phyloP scores from a whole-genome alignment of 768 basidiomycete species.

The Tylopilus balloui region DNA sequence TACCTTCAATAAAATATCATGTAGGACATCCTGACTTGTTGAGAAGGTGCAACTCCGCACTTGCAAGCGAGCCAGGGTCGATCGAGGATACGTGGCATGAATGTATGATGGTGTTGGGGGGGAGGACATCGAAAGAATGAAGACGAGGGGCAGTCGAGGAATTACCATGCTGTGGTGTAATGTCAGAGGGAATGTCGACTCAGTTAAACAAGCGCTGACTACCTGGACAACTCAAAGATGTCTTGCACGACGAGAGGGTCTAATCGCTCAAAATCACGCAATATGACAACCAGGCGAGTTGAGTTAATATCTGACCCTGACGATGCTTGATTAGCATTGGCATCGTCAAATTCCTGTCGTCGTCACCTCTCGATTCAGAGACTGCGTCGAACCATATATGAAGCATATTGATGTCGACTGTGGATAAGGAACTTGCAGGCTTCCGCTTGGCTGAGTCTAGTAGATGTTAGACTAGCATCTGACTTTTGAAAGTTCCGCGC shows the following conservation, averaged over 20 bases:
- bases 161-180: slow-evolving; percentile 43
- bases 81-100: slow-evolving; percentile 54
- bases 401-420: slow-evolving; percentile 58
- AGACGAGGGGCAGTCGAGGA: slow-evolving; percentile 55
- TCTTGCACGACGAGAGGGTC: slow-evolving; percentile 62
- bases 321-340: not conserved
- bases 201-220: slow-evolving; percentile 1
- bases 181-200: not conserved
- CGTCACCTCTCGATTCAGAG: slow-evolving; percentile 37
- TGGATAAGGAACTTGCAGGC: slow-evolving; percentile 48
- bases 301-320: slow-evolving; percentile 15
- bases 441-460: slow-evolving; percentile 42
- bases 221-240: slow-evolving; percentile 71
- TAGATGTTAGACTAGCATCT: not conserved
- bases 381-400: slow-evolving; percentile 54
- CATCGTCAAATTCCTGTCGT: not conserved
- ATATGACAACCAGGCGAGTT: slow-evolving; percentile 49
- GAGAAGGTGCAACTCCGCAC: slow-evolving; percentile 50
- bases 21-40: slow-evolving; percentile 43
- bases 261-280: slow-evolving; percentile 75
- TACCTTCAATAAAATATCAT: slow-evolving; percentile 55
- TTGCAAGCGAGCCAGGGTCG: slow-evolving; percentile 54
- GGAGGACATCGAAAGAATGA: slow-evolving; percentile 57
- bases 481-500: slow-evolving; percentile 9
- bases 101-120: slow-evolving; percentile 54